A percentile compares a stretch with the other conserved stretches of the same genome.
phyloP scores from a whole-genome alignment of 2,329 filamentous ascomycete genomes.

The Trichoderma cornu-damae region DNA sequence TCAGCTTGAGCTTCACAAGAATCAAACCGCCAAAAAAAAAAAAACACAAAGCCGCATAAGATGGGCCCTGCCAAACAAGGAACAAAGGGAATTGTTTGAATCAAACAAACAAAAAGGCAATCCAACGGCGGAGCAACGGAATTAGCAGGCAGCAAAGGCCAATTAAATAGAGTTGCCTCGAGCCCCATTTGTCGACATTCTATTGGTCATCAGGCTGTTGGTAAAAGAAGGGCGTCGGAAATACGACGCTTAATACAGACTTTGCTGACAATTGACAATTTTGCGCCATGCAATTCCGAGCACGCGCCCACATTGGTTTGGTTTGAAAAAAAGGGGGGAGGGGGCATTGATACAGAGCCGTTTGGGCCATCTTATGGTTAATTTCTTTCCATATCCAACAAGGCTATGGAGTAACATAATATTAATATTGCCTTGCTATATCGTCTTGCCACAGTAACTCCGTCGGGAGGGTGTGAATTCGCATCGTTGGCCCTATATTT shows the following conservation, averaged over 20 bases:
- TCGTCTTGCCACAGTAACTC: no score
- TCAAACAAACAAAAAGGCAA: not conserved
- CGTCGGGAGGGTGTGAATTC: no score
- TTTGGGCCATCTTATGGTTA: no score
- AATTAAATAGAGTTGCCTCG: not conserved
- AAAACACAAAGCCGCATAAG: not conserved
- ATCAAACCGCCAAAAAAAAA: not conserved
- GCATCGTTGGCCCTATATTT: no score
- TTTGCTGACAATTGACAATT: constrained; percentile 6
- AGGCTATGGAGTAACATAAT: no score
- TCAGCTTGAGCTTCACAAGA: not conserved
- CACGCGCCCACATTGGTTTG: not conserved
- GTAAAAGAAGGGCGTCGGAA: not conserved
- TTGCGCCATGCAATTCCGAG: not conserved
- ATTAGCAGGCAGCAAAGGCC: not conserved
- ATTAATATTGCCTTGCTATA: no score
- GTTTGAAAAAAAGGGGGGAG: no score
- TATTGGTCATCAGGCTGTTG: not conserved
- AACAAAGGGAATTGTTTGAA: not conserved
- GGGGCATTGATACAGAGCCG: no score
- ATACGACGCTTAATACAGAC: not conserved
- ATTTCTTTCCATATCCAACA: no score
- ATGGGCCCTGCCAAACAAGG: no score
- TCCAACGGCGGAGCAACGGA: not conserved
- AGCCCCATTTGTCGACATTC: not conserved